Evolutionary conservation across 805 yeast species (phyloP).

Genomic region (Myxozyma neotropica): DNA sequence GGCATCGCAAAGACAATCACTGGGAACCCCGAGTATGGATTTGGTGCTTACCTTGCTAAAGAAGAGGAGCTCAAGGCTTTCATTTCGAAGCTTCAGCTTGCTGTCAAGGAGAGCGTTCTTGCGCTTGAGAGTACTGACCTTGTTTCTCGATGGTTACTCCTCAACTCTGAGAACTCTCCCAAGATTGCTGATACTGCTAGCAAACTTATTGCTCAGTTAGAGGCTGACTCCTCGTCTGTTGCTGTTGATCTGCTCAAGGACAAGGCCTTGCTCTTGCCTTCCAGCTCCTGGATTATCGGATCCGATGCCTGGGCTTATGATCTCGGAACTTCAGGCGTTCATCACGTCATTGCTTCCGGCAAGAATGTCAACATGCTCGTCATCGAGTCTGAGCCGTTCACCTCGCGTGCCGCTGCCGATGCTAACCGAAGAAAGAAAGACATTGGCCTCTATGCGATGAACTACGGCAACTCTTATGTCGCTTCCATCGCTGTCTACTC

Average conservation of each 20-base stretch:
- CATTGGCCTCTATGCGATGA: constrained; percentile 92
- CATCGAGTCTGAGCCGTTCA: constrained; percentile 79
- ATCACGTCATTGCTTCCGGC: constrained; percentile 73
- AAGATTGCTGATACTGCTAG: constrained; percentile 39
- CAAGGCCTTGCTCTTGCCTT: constrained; percentile 51
- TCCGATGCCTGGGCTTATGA: constrained; percentile 96
- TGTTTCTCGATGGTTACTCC: constrained; percentile 72
- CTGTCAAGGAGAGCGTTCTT: constrained; percentile 43
- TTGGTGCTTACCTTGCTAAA: constrained; percentile 67
- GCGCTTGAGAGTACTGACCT: constrained; percentile 54
- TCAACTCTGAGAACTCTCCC: constrained; percentile 26
- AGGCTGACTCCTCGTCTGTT: constrained; percentile 43
- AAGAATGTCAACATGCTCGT: constrained; percentile 80
- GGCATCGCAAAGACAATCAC: constrained; percentile 49
- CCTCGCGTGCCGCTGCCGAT: constrained; percentile 43
- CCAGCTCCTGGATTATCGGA: constrained; percentile 81
- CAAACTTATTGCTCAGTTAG: constrained; percentile 41
- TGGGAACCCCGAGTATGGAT: constrained; percentile 76
- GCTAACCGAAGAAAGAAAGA: constrained; percentile 71
- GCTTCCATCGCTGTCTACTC: constrained; percentile 94
- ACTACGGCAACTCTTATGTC: constrained; percentile 83
- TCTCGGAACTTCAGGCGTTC: constrained; percentile 88
- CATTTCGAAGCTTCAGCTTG: constrained; percentile 49
- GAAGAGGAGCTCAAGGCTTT: constrained; percentile 56
- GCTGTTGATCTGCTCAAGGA: constrained; percentile 53